Percentiles rank a stretch among this genome's conserved stretches.
Evolutionary conservation across 208 protist species (phyloP).

Genomic region (Endotrypanum monterogeii): DNA sequence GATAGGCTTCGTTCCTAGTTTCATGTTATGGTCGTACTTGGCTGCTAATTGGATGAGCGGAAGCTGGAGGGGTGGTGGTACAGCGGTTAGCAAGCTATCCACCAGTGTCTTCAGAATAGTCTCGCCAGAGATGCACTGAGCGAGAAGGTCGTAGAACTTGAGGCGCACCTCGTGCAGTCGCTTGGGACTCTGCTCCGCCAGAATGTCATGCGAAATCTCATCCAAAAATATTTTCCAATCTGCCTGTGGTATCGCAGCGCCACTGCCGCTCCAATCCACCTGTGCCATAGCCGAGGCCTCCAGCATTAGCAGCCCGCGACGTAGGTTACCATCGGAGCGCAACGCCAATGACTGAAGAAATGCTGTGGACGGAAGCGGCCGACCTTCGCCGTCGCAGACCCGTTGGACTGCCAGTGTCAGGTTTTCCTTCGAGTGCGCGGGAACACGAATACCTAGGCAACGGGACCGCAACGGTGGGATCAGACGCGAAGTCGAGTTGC

Average conservation of each 20-base stretch:
- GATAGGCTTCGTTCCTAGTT: constrained; percentile 97
- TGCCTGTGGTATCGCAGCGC: constrained; percentile 69
- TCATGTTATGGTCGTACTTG: constrained; percentile 97
- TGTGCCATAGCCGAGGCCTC: constrained; percentile 92
- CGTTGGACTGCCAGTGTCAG: constrained; percentile 67
- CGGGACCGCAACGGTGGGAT: constrained; percentile 98
- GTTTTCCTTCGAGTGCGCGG: constrained; percentile 94
- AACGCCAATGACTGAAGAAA: constrained; percentile 78
- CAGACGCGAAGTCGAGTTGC: constrained; percentile 93
- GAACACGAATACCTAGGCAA: constrained; percentile 97
- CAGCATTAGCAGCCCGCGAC: constrained; percentile 96
- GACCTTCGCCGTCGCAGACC: constrained; percentile 77
- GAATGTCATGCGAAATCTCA: constrained; percentile 91
- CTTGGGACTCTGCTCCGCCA: constrained; percentile 95
- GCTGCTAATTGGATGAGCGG: constrained; percentile 93
- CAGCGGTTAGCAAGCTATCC: constrained; percentile 70
- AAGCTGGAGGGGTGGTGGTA: constrained; percentile 72
- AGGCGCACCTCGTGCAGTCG: constrained; percentile 93
- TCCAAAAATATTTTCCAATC: constrained; percentile 97
- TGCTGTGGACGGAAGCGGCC: constrained; percentile 43
- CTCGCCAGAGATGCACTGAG: constrained; percentile 98
- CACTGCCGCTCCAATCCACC: constrained; percentile 83
- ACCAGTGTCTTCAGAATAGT: constrained; percentile 94
- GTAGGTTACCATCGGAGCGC: constrained; percentile 94
- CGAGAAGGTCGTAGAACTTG: constrained; percentile 98